Conservation (phyloP, 2,329 filamentous ascomycete genomes). For the Aureobasidium lini region DNA sequence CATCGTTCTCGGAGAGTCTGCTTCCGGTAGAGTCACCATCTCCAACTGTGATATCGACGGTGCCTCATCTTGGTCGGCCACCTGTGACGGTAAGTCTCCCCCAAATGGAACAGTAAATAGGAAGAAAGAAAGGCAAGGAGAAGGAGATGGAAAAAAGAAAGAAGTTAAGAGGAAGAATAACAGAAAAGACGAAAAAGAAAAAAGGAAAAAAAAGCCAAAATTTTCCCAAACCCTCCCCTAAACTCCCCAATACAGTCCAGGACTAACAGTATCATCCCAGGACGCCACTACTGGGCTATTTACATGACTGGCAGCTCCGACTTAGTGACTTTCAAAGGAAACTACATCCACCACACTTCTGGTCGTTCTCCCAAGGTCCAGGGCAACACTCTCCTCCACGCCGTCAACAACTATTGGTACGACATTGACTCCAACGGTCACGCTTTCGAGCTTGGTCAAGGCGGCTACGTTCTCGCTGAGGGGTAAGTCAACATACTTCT, state of each 20-base stretch:
- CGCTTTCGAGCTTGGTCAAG: conserved; percentile 46
- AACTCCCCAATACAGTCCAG: too few relatives aligned
- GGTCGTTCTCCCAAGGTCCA: conserved; percentile 52
- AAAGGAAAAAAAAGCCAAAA: too few relatives aligned
- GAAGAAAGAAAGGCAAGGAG: too few relatives aligned
- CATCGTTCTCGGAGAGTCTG: conserved; percentile 49
- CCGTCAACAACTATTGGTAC: conserved; percentile 57
- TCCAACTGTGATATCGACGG: conserved; percentile 56
- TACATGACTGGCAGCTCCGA: conserved; percentile 50
- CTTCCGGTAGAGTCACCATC: conserved; percentile 50
- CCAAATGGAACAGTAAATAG: too few relatives aligned
- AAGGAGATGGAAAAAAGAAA: too few relatives aligned
- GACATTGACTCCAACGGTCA: conserved; percentile 42
- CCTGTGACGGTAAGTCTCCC: conserved; percentile 38
- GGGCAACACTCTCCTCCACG: conserved; percentile 51
- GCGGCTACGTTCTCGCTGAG: conserved; percentile 23
- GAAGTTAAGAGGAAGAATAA: too few relatives aligned
- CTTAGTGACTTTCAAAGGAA: conserved; percentile 51
- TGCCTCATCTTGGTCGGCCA: conserved; percentile 46
- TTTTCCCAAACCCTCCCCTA: too few relatives aligned
- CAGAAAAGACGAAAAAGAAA: too few relatives aligned
- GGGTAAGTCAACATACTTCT: conserved; percentile 13
- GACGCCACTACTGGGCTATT: conserved; percentile 54
- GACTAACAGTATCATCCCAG: too few relatives aligned
- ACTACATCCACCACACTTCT: conserved; percentile 53